Evolutionary conservation across 1,284 basidiomycete genomes (phyloP), one percentile per base, ranked within the genome.

Genomic region (Sporisorium scitamineum): DNA sequence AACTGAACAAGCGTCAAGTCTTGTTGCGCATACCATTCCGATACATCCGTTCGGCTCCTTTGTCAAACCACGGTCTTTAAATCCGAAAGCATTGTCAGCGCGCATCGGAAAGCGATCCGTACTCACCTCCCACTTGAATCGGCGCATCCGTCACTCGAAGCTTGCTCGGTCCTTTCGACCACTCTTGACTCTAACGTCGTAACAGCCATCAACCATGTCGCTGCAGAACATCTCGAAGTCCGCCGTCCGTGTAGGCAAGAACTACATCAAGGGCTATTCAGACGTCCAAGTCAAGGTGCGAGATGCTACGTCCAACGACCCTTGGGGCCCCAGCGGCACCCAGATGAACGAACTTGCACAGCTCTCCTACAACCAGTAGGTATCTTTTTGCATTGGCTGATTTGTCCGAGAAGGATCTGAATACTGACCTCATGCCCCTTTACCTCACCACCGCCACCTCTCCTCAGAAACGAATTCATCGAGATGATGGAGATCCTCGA

Each of bases 401-500:
- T 16, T 54, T 22, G 18, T 18, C 42, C 2, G 11, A 10, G 1
- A 24, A 27, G 13, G 37, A 20, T 26, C 26, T n/a, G 5, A n/a
- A 20, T n/a, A 34, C 53, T 58, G 42, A 54, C 59, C 5, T 44
- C 8, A 27, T 5, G 10, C 22, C 32, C 31, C 29, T 20, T 16
- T 56, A 32, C 3, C 42, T 45, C 41, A 39, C 27, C 34, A 13
- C 18, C 51, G 41, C 27, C 13, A 16, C n/a, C 22, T 14, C 2
- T 9, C 39, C 29, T 6, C 71, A 97, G 94, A 87, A 93, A 91
- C 78, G 95, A 99, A 85, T 99, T 99, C 87, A 94, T 99, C 32
- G 97, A 99, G 87, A 95, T 99, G 84, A 98, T 99, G 95, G 97
- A 99, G 88, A 98, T 98, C 94, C 89, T 99, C 70, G 97, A 99